A percentile compares a stretch with the other conserved stretches of the same genome.
Evolutionary conservation across 2,329 filamentous ascomycete genomes (phyloP).

Genomic region (Cordyceps fumosorosea): DNA sequence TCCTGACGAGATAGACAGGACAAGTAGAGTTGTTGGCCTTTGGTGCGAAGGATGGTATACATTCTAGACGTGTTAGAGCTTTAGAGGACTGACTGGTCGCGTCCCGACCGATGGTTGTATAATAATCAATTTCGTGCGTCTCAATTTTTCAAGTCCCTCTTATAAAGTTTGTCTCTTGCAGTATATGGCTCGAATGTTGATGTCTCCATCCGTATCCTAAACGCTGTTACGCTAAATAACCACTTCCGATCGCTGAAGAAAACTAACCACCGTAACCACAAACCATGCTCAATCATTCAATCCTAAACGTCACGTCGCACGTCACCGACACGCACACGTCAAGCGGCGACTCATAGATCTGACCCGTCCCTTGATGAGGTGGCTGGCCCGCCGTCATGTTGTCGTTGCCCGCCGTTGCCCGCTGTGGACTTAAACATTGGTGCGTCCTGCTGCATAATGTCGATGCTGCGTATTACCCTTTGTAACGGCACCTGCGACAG

Average conservation of each 20-base stretch:
- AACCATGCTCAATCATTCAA: neutral
- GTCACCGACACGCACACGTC: neutral
- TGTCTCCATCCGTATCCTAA: neutral
- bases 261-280: neutral
- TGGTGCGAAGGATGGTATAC: slow-evolving; percentile 4
- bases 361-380: neutral
- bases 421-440: neutral
- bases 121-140: slow-evolving; percentile 9
- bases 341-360: neutral
- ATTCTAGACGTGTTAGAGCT: slow-evolving; percentile 13
- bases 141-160: neutral
- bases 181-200: neutral
- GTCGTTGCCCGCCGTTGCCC: neutral
- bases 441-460: neutral
- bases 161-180: too few species aligned
- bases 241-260: neutral
- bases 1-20: neutral
- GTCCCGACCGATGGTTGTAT: slow-evolving; percentile 12
- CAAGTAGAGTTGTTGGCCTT: neutral
- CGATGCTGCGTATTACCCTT: neutral
- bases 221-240: neutral
- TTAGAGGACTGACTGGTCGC: slow-evolving; percentile 12
- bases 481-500: too few species aligned
- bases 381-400: neutral
- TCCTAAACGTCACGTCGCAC: neutral